Percentiles rank a stretch among this genome's conserved stretches.
These are phyloP conservation scores for Fusarium kyushuense DNA, from an alignment of 2,329 filamentous ascomycete genomes.

Conservation along the genomic window DNA sequence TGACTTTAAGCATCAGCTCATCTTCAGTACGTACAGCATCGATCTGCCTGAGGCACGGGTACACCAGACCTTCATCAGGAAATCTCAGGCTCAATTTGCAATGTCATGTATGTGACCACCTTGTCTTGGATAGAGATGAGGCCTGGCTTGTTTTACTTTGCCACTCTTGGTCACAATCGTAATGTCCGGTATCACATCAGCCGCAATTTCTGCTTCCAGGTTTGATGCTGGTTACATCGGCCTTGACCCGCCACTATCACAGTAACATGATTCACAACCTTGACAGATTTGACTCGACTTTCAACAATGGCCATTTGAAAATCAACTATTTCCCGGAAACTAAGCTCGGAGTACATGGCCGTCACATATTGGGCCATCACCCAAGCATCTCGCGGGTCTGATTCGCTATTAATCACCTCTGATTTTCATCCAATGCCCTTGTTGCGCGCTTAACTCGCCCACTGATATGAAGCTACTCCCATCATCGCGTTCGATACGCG, in stretches of 20 bases:
- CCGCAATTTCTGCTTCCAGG: conserved; percentile 15
- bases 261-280: conserved; percentile 19
- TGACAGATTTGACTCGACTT: conserved; percentile 9
- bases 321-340: conserved; percentile 27
- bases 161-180: conserved; percentile 9
- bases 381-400: conserved; percentile 17
- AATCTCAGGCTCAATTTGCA: background rate
- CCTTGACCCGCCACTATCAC: conserved; percentile 23
- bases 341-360: conserved; percentile 34
- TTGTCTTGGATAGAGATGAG: conserved; percentile 4
- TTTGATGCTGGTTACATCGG: conserved; percentile 7
- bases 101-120: conserved; percentile 13
- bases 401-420: conserved; percentile 36
- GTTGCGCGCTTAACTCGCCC: conserved; percentile 44
- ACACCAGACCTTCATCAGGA: conserved; percentile 8
- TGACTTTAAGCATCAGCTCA: conserved; percentile 23
- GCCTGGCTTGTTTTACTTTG: background rate
- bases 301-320: conserved; percentile 20
- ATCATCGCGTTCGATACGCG: conserved; percentile 39
- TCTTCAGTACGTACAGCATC: conserved; percentile 2
- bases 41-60: background rate
- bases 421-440: conserved; percentile 27
- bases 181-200: conserved; percentile 26
- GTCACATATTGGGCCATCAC: conserved; percentile 33
- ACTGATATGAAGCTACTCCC: conserved; percentile 12